Percentiles rank a stretch among this genome's conserved stretches.
Evolutionary conservation across 228 moss, liverwort and hornwort genomes (phyloP).

Genomic region (Sphagnum fallax): DNA sequence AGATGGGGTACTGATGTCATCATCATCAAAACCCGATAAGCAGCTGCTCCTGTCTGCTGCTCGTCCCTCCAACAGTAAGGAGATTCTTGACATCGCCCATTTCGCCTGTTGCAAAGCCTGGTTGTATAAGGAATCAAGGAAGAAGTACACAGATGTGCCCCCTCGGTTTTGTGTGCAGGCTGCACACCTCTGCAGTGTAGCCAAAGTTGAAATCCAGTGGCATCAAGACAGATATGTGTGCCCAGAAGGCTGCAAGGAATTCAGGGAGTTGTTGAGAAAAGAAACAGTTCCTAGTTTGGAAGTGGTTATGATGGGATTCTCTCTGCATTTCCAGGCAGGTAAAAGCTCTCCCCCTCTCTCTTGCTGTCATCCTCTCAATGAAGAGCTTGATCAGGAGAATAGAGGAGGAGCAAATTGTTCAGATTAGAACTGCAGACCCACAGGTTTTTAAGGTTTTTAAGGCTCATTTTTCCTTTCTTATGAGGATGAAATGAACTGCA

Average conservation of each 20-base stretch:
- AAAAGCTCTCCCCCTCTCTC: too few relatives aligned
- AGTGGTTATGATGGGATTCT: conserved; percentile 26
- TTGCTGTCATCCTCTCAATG: too few relatives aligned
- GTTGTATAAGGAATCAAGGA: conserved; percentile 48
- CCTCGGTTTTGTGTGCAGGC: conserved; percentile 60
- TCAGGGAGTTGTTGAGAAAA: conserved; percentile 13
- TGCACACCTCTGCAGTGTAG: conserved; percentile 64
- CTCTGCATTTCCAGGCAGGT: too few relatives aligned
- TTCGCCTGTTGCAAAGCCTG: conserved; percentile 55
- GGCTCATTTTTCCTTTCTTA: too few relatives aligned
- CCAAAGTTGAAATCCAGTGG: conserved; percentile 65
- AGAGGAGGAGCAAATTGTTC: too few relatives aligned
- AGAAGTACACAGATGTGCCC: conserved; percentile 32
- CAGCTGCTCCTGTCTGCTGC: conserved; percentile 12
- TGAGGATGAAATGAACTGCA: too few relatives aligned
- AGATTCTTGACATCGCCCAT: conserved; percentile 48
- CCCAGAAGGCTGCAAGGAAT: conserved; percentile 36
- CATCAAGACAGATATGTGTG: conserved; percentile 58
- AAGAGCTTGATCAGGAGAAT: too few relatives aligned
- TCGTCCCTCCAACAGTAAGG: conserved; percentile 22
- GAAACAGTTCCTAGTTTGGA: conserved; percentile 15
- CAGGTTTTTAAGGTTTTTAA: too few relatives aligned
- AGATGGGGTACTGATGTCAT: conserved; percentile 36
- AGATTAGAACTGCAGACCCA: too few relatives aligned
- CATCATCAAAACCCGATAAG: conserved; percentile 27